phyloP scores from a whole-genome alignment of 768 basidiomycete genomes.

The Pholiota conissans region DNA sequence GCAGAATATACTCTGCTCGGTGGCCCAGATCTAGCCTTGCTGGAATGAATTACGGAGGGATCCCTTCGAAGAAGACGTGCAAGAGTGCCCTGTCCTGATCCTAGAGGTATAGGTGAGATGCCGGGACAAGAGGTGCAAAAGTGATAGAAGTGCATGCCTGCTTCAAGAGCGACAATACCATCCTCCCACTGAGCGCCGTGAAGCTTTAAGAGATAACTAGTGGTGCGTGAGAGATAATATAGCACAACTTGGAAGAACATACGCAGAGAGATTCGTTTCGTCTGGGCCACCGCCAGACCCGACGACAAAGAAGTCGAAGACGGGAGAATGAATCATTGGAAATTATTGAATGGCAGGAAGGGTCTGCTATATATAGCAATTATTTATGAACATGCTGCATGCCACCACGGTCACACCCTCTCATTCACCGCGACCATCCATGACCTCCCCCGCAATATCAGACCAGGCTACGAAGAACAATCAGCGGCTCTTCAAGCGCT shows the following conservation, averaged over 20 bases:
- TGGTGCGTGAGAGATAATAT: conserved; percentile 6
- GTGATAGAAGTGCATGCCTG: conserved; percentile 68
- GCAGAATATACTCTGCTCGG: conserved; percentile 34
- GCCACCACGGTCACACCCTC: conserved; percentile 14
- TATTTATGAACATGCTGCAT: background rate
- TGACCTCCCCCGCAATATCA: conserved; percentile 2
- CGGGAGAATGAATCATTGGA: conserved; percentile 12
- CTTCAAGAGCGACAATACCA: conserved; percentile 84
- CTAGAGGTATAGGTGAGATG: conserved; percentile 35
- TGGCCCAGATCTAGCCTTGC: conserved; percentile 18
- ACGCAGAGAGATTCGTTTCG: conserved; percentile 90
- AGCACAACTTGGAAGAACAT: conserved; percentile 30
- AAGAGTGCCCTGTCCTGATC: conserved; percentile 85
- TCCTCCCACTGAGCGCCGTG: conserved; percentile 67
- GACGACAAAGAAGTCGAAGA: conserved; percentile 76
- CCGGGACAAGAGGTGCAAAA: background rate
- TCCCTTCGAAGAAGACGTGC: conserved; percentile 55
- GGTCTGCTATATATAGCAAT: conserved; percentile 4
- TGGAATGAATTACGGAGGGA: conserved; percentile 50
- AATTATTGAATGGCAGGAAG: conserved; percentile 3
- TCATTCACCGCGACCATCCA: background rate
- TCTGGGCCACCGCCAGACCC: conserved; percentile 87
- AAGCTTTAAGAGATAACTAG: conserved; percentile 88
- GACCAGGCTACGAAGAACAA: conserved; percentile 28
- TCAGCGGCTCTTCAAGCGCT: conserved; percentile 38